These are phyloP conservation scores for Lepiota brunneoincarnata DNA, from an alignment of 768 basidiomycete genomes.

Conservation along the genomic window DNA sequence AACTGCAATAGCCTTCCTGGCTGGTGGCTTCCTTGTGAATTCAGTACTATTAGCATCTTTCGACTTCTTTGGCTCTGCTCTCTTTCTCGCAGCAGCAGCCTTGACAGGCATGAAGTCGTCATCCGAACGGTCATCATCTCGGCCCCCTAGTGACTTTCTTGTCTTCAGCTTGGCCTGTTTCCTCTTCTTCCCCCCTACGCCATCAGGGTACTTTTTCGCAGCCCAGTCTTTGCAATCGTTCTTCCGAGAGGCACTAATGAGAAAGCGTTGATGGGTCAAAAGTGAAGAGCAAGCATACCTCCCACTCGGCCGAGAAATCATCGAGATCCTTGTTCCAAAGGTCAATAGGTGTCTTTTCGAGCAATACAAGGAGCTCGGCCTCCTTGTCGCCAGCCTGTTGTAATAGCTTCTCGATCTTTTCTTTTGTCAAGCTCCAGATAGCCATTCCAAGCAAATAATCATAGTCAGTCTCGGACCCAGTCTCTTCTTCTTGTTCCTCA, in stretches of 20 bases:
- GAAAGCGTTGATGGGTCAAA: neutral
- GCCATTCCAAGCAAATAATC: slow-evolving; percentile 96
- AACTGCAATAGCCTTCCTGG: slow-evolving; percentile 12
- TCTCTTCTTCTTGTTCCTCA: slow-evolving; percentile 46
- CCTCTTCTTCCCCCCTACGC: slow-evolving; percentile 41
- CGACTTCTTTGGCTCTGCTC: slow-evolving; percentile 27
- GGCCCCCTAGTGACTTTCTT: slow-evolving; percentile 43
- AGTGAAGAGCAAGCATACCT: slow-evolving; percentile 47
- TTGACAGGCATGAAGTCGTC: slow-evolving; percentile 50
- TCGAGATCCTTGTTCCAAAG: slow-evolving; percentile 93
- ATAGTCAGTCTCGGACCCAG: slow-evolving; percentile 56
- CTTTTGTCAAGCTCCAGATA: slow-evolving; percentile 91
- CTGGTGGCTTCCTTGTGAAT: slow-evolving; percentile 17
- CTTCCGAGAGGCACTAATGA: slow-evolving; percentile 24
- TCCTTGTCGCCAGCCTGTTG: slow-evolving; percentile 83
- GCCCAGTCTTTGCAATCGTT: slow-evolving; percentile 47
- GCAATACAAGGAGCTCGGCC: slow-evolving; percentile 69
- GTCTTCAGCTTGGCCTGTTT: slow-evolving; percentile 47
- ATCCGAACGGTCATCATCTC: slow-evolving; percentile 32
- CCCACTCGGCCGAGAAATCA: slow-evolving; percentile 78
- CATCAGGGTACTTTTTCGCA: slow-evolving; percentile 35
- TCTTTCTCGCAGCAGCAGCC: slow-evolving; percentile 35
- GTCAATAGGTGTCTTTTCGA: slow-evolving; percentile 75
- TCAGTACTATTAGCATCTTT: slow-evolving; percentile 19
- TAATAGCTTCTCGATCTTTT: slow-evolving; percentile 88